Evolutionary conservation across 2,329 filamentous ascomycete genomes (phyloP).

Genomic region (Colletotrichum simmondsii): DNA sequence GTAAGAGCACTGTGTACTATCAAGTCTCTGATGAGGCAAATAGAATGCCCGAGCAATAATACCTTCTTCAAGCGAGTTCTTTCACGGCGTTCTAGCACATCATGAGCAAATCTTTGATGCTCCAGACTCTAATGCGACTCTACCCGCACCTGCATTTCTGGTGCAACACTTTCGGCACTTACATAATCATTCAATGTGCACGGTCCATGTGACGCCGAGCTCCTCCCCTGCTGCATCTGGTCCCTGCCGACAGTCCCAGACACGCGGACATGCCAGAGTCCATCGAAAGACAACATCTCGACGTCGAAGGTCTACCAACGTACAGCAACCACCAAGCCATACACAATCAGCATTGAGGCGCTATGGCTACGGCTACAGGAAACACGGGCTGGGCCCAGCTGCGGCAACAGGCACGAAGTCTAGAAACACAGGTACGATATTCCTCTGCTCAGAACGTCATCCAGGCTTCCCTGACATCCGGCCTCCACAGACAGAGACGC

Average conservation of each 20-base stretch:
- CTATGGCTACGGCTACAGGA: slow-evolving; percentile 64
- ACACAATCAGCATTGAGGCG: slow-evolving; percentile 26
- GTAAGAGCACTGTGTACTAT: too few species aligned
- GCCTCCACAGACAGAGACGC: slow-evolving; percentile 78
- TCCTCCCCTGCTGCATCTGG: slow-evolving; percentile 29
- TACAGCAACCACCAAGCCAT: slow-evolving; percentile 6
- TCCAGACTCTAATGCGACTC: neutral
- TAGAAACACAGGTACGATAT: slow-evolving; percentile 84
- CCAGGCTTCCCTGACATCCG: slow-evolving; percentile 29
- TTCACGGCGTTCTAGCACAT: neutral
- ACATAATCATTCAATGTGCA: slow-evolving; percentile 33
- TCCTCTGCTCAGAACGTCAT: neutral
- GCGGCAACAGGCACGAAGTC: slow-evolving; percentile 87
- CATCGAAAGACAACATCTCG: slow-evolving; percentile 27
- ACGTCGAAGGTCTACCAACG: neutral
- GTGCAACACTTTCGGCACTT: neutral
- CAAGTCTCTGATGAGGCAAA: too few species aligned
- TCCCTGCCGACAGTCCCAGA: slow-evolving; percentile 29
- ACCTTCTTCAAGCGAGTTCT: neutral
- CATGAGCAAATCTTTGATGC: neutral
- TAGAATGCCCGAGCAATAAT: too few species aligned
- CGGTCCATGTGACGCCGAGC: slow-evolving; percentile 33
- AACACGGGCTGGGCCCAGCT: slow-evolving; percentile 89
- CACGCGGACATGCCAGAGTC: slow-evolving; percentile 21
- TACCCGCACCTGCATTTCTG: neutral